Evolutionary conservation across 495 filamentous ascomycete species (phyloP).

Genomic region (Aspergillus hancockii): DNA sequence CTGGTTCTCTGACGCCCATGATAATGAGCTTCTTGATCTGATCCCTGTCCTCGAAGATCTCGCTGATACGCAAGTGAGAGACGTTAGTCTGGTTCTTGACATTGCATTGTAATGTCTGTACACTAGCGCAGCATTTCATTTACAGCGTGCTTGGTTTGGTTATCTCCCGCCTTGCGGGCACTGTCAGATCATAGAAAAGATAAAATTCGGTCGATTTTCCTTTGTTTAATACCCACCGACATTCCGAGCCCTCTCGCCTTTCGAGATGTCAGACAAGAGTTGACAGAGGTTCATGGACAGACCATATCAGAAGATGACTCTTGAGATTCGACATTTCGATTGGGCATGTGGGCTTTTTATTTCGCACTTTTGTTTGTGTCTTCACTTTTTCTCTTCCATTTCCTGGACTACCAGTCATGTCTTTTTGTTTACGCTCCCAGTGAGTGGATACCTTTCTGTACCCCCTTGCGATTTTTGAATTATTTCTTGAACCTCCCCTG

Average conservation of each 20-base stretch:
- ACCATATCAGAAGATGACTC: neutral
- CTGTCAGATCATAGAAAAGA: slow-evolving; percentile 5
- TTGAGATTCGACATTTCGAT: slow-evolving; percentile 1
- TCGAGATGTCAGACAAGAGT: neutral
- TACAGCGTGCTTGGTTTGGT: slow-evolving; percentile 28
- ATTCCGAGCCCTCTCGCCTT: neutral
- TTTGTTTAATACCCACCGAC: slow-evolving; percentile 5
- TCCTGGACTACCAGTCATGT: slow-evolving; percentile 28
- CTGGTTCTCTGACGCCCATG: slow-evolving; percentile 99
- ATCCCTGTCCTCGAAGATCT: slow-evolving; percentile 99
- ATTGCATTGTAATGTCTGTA: slow-evolving; percentile 70
- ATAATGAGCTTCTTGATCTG: slow-evolving; percentile 97
- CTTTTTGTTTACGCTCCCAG: slow-evolving; percentile 36
- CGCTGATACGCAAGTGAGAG: slow-evolving; percentile 79
- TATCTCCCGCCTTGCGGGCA: neutral
- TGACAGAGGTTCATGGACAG: neutral
- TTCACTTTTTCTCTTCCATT: slow-evolving; percentile 19
- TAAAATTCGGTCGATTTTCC: slow-evolving; percentile 10
- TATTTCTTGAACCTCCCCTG: slow-evolving; percentile 28
- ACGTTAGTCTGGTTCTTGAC: slow-evolving; percentile 97
- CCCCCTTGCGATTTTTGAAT: slow-evolving; percentile 31
- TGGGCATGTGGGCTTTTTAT: slow-evolving; percentile 24
- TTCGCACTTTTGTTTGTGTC: slow-evolving; percentile 13
- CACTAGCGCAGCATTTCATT: slow-evolving; percentile 35
- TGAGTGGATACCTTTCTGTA: slow-evolving; percentile 38